phyloP scores from a whole-genome alignment of 345 rosid genomes.

The Acer saccharum region DNA sequence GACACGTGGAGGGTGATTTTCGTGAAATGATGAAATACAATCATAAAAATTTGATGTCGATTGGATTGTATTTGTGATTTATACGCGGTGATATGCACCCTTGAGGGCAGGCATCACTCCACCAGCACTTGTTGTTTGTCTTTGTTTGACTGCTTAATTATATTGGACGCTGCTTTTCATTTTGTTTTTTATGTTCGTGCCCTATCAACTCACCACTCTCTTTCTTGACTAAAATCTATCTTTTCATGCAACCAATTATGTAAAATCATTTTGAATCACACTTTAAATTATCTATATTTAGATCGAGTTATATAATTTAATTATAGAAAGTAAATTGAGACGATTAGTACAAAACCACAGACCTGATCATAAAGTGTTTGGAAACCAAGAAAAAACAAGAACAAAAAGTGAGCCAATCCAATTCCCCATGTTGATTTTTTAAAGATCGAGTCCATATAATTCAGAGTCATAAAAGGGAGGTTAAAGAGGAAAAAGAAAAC shows the following conservation, averaged over 20 bases:
- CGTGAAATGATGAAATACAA: neutral
- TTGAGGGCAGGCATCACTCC: neutral
- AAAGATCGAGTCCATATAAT: constrained; percentile 4
- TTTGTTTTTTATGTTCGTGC: neutral
- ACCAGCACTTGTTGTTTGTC: constrained; percentile 7
- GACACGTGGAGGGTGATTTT: neutral
- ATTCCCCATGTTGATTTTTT: neutral
- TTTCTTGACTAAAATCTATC: no score
- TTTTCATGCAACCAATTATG: no score
- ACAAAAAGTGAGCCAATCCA: neutral
- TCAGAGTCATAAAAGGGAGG: neutral
- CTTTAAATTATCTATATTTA: no score
- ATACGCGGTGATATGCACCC: constrained; percentile 12
- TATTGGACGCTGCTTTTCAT: neutral
- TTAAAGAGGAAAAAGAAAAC: neutral
- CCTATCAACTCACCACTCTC: constrained; percentile 19
- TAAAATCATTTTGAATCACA: no score
- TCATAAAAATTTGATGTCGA: neutral
- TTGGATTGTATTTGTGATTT: neutral
- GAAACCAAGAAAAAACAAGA: neutral
- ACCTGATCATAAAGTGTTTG: no score
- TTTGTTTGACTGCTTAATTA: constrained; percentile 1
- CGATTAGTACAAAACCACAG: no score
- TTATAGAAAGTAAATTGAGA: no score
- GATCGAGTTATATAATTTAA: no score